phyloP scores from a whole-genome alignment of 306 rosid genomes.

The Ochetophila trinervis region DNA sequence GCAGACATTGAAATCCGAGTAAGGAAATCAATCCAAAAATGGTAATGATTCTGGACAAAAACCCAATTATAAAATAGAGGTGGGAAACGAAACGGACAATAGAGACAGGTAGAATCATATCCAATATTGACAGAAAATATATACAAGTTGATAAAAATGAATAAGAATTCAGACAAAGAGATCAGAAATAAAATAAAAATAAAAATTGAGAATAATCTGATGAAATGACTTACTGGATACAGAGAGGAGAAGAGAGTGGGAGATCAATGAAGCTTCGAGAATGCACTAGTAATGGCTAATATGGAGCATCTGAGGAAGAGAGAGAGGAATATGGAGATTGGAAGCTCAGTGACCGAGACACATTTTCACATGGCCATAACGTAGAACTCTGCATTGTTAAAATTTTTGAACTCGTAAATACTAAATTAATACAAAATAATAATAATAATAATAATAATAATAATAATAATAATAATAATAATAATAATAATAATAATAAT shows the following conservation, averaged over 20 bases:
- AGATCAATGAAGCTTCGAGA: constrained; percentile 40
- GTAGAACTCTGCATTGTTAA: constrained; percentile 52
- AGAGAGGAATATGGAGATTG: constrained; percentile 17
- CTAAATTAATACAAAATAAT: no score
- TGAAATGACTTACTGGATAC: constrained; percentile 43
- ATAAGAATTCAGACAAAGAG: constrained; percentile 13
- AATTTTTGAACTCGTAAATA: neutral
- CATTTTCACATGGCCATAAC: constrained; percentile 75
- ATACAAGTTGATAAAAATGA: constrained; percentile 4
- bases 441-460: no score
- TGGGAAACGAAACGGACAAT: constrained; percentile 21
- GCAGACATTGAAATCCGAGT: constrained; percentile 1
- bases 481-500: no score
- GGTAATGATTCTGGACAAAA: neutral
- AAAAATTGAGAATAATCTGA: constrained; percentile 12
- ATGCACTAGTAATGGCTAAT: constrained; percentile 15
- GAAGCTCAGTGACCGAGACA: constrained; percentile 74
- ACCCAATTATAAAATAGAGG: neutral
- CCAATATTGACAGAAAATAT: constrained; percentile 21
- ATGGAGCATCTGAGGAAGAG: constrained; percentile 13
- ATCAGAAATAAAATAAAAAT: constrained; percentile 9
- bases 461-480: no score
- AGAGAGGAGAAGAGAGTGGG: constrained; percentile 44
- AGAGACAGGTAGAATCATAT: constrained; percentile 34
- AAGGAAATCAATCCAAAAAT: constrained; percentile 21